A percentile compares a stretch with the other conserved stretches of the same genome.
Evolutionary conservation across 2,329 filamentous ascomycete species (phyloP).

Genomic region (Mariannaea elegans): DNA sequence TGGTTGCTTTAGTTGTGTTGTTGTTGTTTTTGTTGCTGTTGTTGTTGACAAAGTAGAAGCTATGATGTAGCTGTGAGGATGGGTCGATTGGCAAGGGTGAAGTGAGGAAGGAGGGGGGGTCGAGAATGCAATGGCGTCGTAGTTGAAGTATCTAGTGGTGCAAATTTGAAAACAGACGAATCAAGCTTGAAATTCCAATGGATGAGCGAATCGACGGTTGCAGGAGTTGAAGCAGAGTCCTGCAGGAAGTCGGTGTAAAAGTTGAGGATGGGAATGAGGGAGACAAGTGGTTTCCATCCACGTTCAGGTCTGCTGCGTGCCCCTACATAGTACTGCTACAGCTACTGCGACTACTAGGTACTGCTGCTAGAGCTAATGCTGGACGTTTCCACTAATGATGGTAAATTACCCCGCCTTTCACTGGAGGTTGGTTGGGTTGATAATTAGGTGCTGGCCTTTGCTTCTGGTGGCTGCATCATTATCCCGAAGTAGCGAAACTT

Average conservation of each 20-base stretch:
- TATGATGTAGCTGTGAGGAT: background rate
- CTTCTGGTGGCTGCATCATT: slow-evolving; percentile 1
- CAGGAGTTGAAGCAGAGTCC: background rate
- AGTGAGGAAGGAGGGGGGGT: background rate
- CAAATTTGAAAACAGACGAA: background rate
- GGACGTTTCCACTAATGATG: background rate
- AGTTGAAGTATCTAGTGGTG: background rate
- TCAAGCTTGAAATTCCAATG: background rate
- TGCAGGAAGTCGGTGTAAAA: slow-evolving; percentile 18
- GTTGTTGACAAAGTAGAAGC: background rate
- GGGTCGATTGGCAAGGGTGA: background rate
- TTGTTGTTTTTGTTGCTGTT: background rate
- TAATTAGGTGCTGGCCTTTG: background rate
- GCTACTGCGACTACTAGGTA: no score
- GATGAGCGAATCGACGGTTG: background rate
- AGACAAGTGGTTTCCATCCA: background rate
- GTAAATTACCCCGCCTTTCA: slow-evolving; percentile 14
- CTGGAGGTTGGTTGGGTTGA: slow-evolving; percentile 7
- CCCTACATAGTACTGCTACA: background rate
- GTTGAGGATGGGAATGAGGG: background rate
- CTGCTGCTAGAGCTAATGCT: no score
- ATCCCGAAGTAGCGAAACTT: slow-evolving; percentile 16
- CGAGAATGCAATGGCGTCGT: background rate
- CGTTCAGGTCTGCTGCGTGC: slow-evolving; percentile 5
- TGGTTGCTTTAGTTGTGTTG: background rate